Evolutionary conservation across 371 early-diverging fungal species (phyloP).

Genomic region (Smittium culicis): DNA sequence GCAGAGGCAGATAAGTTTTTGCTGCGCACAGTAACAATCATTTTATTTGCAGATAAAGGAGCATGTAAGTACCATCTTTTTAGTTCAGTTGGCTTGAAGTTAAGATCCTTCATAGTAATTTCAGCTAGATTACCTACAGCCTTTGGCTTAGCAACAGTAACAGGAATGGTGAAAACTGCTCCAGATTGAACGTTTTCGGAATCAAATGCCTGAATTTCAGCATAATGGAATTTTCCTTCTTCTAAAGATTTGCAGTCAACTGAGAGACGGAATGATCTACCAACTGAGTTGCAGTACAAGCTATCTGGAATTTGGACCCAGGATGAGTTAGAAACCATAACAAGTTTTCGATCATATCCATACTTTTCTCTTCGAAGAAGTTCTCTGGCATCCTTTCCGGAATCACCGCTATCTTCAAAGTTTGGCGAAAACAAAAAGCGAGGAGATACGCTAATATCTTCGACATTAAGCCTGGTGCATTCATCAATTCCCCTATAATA

Average conservation of each 20-base stretch:
- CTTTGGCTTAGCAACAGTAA: constrained; percentile 76
- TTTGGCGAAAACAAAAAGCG: constrained; percentile 54
- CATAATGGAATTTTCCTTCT: constrained; percentile 62
- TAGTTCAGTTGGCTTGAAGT: constrained; percentile 63
- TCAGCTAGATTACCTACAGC: constrained; percentile 34
- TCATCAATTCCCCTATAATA: constrained; percentile 73
- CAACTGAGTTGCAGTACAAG: constrained; percentile 51
- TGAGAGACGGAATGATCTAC: constrained; percentile 50
- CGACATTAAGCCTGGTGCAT: constrained; percentile 43
- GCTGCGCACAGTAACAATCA: constrained; percentile 31
- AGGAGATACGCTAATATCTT: constrained; percentile 49
- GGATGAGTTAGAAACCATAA: constrained; percentile 47
- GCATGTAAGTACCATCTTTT: constrained; percentile 66
- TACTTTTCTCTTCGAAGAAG: constrained; percentile 47
- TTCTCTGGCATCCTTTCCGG: constrained; percentile 43
- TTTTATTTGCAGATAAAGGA: constrained; percentile 65
- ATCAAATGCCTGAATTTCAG: constrained; percentile 67
- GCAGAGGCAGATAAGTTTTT: constrained; percentile 32
- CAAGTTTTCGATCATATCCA: constrained; percentile 64
- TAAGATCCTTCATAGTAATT: constrained; percentile 39
- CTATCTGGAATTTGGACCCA: constrained; percentile 76
- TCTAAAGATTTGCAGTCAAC: constrained; percentile 68
- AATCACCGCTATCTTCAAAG: constrained; percentile 39
- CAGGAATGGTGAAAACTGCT: constrained; percentile 70
- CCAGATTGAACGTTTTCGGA: constrained; percentile 54